Evolutionary conservation across 805 yeast species (phyloP), one percentile per base, ranked within the genome.

Genomic region (Priceomyces castillae): DNA sequence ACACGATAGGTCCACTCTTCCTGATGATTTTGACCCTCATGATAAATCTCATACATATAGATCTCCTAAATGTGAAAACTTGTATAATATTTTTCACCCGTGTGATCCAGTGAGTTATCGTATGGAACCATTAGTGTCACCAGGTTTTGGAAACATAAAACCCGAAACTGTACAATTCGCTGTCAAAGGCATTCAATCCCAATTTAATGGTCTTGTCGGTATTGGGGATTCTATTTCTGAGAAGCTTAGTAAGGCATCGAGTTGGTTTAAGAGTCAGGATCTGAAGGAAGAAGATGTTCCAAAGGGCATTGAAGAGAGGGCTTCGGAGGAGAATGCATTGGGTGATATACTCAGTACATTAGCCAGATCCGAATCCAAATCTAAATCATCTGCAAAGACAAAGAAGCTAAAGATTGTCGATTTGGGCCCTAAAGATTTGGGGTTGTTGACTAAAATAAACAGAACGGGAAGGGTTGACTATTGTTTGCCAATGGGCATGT

Each of bases 61-160:
- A 7, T 62, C 76, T 2, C 89, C 94, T 3, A 74, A 73, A 25
- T 82, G 85, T 49, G 64, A 71, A 2, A 85, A 86, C 54, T 61
- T 86, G 34, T 94, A 85, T 66, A 92, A 92, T 57, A 65, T 94
- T 4, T 89, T 86, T 66, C 95, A 92, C 53, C 87, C 92, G 0
- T 84, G 95, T 50, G 99, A 92, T 58, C 96, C 97, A 0, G 83
- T 94, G 33, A 90, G 92, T 0, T 89, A 90, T 55, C 71, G 98
- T 43, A 65, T 90, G 45, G 99, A 92, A 61, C 99, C 99, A 1
- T 65, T 92, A 44, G 75, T 90, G 4, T 64, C 70, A 46, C 69
- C 74, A 16, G 63, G 57, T 46, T 71, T 82, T 49, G 66, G 80
- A 0, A 58, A 68, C 7, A 63, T 73, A 43, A 71, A 74, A 48